Evolutionary conservation across 768 basidiomycete species (phyloP), one percentile per base, ranked within the genome.

Genomic region (Artomyces pyxidatus): DNA sequence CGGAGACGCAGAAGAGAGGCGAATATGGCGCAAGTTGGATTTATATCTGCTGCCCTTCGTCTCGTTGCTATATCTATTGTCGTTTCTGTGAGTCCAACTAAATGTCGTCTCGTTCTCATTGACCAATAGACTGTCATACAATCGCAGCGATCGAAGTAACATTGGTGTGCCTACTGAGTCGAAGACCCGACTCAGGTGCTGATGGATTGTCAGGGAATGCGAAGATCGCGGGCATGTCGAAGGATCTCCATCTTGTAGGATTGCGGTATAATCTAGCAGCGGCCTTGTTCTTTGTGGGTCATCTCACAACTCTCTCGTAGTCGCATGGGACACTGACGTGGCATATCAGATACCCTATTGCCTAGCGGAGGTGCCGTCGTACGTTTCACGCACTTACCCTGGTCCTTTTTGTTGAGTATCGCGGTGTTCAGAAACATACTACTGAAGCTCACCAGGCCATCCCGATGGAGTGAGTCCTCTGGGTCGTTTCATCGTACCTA

Each of bases 221-320:
- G 29, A 63, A 61, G 59, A 66, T 77, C 22, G 74, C 74, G 7
- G 73, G 73, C 16, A 67, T 75, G 72, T 59, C 65, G 14, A 53
- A 45, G 1, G 70, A 74, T 49, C 54, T 70, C 39, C 23, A 66
- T 19, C 63, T 70, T 21, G 48, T 58, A 11, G 67, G 68, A 1
- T 56, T 67, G 25, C 57, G 52, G 29, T 70, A 70, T 46, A 71
- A 70, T 42, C 65, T 56, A 14, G 68, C 63, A 21, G 67, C 68
- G 21, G 66, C 70, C 12, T 55, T 73, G 51, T 69, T 71, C 54
- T 72, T 69, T 38, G 63, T 63, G 23, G 37, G 61, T 46, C 1
- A 16, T 5, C 17, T 17, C 26, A 47, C 55, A 16, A 8, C 17
- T 25, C 28, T 32, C 19, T 9, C 12, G 16, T n/a, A 8, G 12